These are phyloP conservation scores for Dioscorea zingiberensis DNA, from an alignment of 106 monocot species.

Conservation along the genomic window DNA sequence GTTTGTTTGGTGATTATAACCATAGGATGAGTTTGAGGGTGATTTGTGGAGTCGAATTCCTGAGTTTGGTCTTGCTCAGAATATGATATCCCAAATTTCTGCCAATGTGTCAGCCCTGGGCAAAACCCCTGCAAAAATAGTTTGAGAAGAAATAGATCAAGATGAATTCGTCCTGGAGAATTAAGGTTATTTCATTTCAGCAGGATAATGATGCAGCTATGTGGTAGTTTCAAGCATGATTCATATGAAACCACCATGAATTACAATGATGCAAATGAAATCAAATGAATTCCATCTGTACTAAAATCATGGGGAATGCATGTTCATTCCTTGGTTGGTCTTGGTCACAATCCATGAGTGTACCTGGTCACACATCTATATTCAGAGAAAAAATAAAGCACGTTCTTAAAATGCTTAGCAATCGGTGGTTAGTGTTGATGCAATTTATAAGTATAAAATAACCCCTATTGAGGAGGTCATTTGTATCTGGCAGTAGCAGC, in stretches of 20 bases:
- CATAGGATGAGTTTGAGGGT: constrained; percentile 19
- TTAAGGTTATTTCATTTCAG: too few species aligned
- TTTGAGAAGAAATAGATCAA: not conserved
- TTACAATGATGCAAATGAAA: not conserved
- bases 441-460: too few species aligned
- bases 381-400: too few species aligned
- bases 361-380: too few species aligned
- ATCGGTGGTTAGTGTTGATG: too few species aligned
- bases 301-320: too few species aligned
- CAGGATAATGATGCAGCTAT: too few species aligned
- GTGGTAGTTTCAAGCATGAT: not conserved
- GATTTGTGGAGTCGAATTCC: constrained; percentile 8
- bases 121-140: constrained; percentile 48
- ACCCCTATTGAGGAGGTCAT: too few species aligned
- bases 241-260: not conserved
- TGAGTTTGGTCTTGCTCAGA: constrained; percentile 15
- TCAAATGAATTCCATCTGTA: not conserved
- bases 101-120: constrained; percentile 69
- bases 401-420: too few species aligned
- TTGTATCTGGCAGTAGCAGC: too few species aligned
- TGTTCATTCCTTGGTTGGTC: too few species aligned
- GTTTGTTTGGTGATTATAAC: constrained; percentile 25
- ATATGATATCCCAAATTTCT: constrained; percentile 85
- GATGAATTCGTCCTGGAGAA: not conserved
- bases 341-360: too few species aligned